phyloP scores from a whole-genome alignment of 148 eudicot genomes.

The Fallopia convolvulus region DNA sequence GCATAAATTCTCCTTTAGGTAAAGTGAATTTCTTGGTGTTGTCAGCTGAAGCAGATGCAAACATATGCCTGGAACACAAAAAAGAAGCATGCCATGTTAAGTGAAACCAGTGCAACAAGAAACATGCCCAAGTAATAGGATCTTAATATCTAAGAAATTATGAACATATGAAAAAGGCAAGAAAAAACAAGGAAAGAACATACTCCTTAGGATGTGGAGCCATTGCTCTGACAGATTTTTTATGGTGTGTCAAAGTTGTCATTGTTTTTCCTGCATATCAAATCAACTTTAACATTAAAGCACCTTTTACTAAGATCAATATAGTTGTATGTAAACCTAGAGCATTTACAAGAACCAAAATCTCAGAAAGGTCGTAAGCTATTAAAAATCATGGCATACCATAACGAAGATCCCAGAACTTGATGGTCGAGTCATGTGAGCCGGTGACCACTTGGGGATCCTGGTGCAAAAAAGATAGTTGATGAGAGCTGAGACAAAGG shows the following conservation, averaged over 20 bases:
- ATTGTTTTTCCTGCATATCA: conserved; percentile 66
- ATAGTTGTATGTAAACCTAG: too few relatives aligned
- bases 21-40: conserved; percentile 86
- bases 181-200: conserved; percentile 12
- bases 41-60: conserved; percentile 98
- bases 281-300: not conserved
- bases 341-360: not conserved
- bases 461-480: conserved; percentile 30
- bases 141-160: not conserved
- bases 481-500: conserved; percentile 10
- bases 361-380: not conserved
- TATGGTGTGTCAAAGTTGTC: conserved; percentile 86
- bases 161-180: not conserved
- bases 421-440: conserved; percentile 90
- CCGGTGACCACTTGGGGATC: conserved; percentile 99
- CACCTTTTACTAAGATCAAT: too few relatives aligned
- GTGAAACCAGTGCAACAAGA: not conserved
- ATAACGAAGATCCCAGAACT: conserved; percentile 91
- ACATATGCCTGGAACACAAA: conserved; percentile 57
- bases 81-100: not conserved
- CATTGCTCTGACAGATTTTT: conserved; percentile 93
- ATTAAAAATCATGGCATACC: conserved; percentile 24
- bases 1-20: conserved; percentile 97
- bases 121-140: not conserved
- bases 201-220: conserved; percentile 93